Evolutionary conservation across 257 asterid genomes (phyloP), one percentile per base, ranked within the genome.

Genomic region (Lithospermum erythrorhizon): DNA sequence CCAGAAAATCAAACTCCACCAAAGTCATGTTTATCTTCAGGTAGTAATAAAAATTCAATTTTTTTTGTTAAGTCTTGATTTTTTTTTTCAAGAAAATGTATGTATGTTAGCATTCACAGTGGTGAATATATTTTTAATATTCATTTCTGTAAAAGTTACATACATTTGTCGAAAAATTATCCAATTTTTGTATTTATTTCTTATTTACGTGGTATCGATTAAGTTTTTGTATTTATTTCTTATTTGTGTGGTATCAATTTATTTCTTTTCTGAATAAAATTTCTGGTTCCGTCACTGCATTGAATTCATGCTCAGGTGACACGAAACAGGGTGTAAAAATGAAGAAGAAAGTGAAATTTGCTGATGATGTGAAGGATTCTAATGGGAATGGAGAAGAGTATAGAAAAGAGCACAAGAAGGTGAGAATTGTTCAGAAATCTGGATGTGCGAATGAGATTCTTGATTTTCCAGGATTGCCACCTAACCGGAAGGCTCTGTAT

Each of bases 291-390:
- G n/a, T n/a, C n/a, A n/a, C n/a, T n/a, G 9, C 47, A 9, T 8
- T 35, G 4, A 27, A 6, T 14, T 41, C 4, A 2, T 41, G 49
- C 1, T 41, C 49, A 41, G 49, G 49, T 2, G 4, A 3, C 49
- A 13, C 2, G 30, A 41, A 41, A 58, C 64, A 53, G 64, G 53
- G 47, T 57, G 67, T 54, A 73, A 76, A 72, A 78, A 35, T 6
- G 45, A 35, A 35, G 45, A 76, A 80, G 72, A 72, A 53, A 61
- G 98, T 90, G 6, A 66, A 69, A 27, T 90, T 90, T 65, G 91
- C 95, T 0, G 87, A 80, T 2, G 89, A 83, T 32, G 90, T 85
- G 81, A 83, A 76, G 60, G 95, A 87, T 17, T 61, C 95, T 1
- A 74, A 58, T 7, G 75, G 78, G 8, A 67, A 81, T 55, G 88